Base-by-base conservation (phyloP, 257 asterid genomes). In the Ajuga chamaepitys region DNA sequence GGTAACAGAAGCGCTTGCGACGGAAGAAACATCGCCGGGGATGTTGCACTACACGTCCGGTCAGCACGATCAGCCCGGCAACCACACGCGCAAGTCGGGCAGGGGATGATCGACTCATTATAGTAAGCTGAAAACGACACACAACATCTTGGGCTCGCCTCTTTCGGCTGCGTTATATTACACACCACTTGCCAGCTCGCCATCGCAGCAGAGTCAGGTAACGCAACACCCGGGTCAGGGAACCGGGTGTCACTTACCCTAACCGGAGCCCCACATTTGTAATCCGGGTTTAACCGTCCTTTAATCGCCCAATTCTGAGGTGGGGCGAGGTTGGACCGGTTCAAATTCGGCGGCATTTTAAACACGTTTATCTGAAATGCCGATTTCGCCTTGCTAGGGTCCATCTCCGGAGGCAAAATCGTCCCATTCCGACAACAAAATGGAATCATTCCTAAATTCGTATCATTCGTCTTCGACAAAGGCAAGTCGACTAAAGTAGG, bases 121-220 rank as follows among this genome's bases (percentile, higher is more conserved):
- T 87, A 90, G 77, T 68, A 93, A 32, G 99, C 95, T 0, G 99
- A 93, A 59, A 90, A 93, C 2, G 99, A 93, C 0, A 93, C 97
- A 1, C 99, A 93, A 70, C 99, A 93, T 17, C 89, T 78, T 0
- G 96, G 95, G 80, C 80, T 88, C 0, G 82, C 81, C 1, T 77
- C 85, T 64, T 78, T 78, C 3, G 83, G 77, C 44, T 82, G 88
- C 0, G 97, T 90, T 41, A 93, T 90, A 60, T 90, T 93, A 81
- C 99, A 93, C 1, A 88, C 92, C 44, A 93, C 88, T 67, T 93
- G 99, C 97, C 97, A 93, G 73, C 96, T 93, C 1, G 95, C 93
- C 17, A 93, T 62, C 0, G 93, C 95, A 2, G 87, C 48, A 0
- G 87, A 44, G 4, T 68, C 51, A 0, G 95, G 76, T 9, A 85